Evolutionary conservation across 169 alveolate genomes (phyloP).

Genomic region (Eimeria sp.): DNA sequence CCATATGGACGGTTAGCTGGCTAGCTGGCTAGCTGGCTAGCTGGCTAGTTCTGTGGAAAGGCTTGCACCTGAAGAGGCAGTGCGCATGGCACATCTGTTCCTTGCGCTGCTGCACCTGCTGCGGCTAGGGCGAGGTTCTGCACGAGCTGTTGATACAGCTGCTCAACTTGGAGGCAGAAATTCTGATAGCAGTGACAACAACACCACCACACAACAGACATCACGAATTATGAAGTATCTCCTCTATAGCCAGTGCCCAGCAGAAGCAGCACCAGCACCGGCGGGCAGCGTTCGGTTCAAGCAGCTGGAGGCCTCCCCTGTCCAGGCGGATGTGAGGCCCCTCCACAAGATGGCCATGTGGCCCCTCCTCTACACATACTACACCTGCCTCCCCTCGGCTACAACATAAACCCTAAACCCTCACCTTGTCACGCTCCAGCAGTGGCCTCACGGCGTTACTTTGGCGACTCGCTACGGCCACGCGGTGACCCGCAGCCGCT

Average conservation of each 20-base stretch:
- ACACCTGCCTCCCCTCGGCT: too few species aligned
- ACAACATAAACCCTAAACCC: too few species aligned
- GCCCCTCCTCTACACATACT: too few species aligned
- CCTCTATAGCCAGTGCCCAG: too few species aligned
- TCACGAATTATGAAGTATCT: too few species aligned
- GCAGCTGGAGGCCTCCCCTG: too few species aligned
- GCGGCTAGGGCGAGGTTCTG: conserved; percentile 65
- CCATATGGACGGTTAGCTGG: not conserved
- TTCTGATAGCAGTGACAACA: conserved; percentile 2
- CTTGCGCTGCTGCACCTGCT: conserved; percentile 39
- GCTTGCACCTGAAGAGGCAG: conserved; percentile 49
- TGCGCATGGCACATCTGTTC: conserved; percentile 44
- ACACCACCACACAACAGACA: not conserved
- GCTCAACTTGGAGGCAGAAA: conserved; percentile 55
- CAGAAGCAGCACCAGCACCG: not conserved
- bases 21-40: conserved; percentile 20
- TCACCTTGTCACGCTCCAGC: conserved; percentile 40
- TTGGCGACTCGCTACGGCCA: conserved; percentile 21
- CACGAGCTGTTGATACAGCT: conserved; percentile 52
- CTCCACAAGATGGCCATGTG: too few species aligned
- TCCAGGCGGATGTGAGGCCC: too few species aligned
- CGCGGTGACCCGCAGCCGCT: conserved; percentile 55
- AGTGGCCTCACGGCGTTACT: conserved; percentile 42
- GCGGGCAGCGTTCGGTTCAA: too few species aligned
- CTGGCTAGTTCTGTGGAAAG: not conserved